Evolutionary conservation across 169 alveolate species (phyloP), one percentile per base, ranked within the genome.

Genomic region (Perkinsus chesapeaki): DNA sequence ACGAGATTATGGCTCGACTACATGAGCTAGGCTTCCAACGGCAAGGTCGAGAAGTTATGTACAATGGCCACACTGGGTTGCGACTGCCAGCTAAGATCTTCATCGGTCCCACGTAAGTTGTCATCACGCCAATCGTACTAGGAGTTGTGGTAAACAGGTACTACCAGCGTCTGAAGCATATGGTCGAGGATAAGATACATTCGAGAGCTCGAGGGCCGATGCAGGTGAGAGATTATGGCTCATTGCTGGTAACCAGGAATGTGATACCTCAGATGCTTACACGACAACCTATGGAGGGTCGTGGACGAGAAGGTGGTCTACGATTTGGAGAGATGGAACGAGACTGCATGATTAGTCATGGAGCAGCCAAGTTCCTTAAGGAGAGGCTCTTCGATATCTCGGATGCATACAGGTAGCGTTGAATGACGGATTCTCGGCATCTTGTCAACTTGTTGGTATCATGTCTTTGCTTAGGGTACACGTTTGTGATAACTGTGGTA

Each of bases 241-340:
- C 31, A 20, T 16, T 60, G 1, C 82, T 5, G 82, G 31, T 16
- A 34, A 60, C 31, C 3, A 16, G 60, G 60, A 12, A 5, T 60
- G 31, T 0, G 27, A 60, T 60, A n/a, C n/a, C n/a, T 7, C 82
- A 60, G 73, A 98, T 98, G 94, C 96, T 99, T 92, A 99, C 99
- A 23, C 97, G 99, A 92, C 99, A 99, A 95, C 99, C 99, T 48
- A 99, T 99, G 93, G 99, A 99, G 94, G 99, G 99, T 39, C 95
- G 99, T 94, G 47, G 97, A 96, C 95, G 99, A 94, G 99, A 97
- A 82, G 99, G 99, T 38, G 99, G 99, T 9, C 97, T 98, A 31
- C 95, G 99, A 93, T 99, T 99, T 94, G 99, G 99, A n/a, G 99
- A 99, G 96, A 99, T 99, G 99, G 99, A 99, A 96, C 98, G 99